Evolutionary conservation across 2,329 filamentous ascomycete species (phyloP).

Genomic region (Trichoderma polysporum): DNA sequence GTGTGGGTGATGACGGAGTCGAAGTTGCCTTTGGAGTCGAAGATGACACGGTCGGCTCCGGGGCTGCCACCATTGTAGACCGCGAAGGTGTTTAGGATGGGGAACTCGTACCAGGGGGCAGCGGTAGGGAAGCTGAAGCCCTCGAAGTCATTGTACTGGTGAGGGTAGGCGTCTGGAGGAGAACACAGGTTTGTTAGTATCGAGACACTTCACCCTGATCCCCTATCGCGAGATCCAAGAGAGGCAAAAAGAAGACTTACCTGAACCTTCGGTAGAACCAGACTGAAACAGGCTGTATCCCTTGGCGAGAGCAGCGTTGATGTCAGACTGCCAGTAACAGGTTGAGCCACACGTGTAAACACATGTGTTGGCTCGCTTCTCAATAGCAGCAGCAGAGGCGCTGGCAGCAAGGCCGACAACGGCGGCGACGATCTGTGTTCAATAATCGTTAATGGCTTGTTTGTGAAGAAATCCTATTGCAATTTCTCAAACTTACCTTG

Average conservation of each 20-base stretch:
- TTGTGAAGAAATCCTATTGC: too few species aligned
- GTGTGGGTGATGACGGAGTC: constrained; percentile 70
- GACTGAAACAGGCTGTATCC: constrained; percentile 7
- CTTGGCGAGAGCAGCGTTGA: constrained; percentile 6
- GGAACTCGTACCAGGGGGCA: constrained; percentile 42
- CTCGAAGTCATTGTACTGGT: constrained; percentile 41
- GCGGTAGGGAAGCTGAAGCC: constrained; percentile 36
- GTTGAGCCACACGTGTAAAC: constrained; percentile 17
- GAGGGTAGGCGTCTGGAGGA: constrained; percentile 34
- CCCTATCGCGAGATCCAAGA: neutral
- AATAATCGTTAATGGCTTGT: neutral
- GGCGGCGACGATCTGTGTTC: constrained; percentile 9
- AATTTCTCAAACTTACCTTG: neutral
- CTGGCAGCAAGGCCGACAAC: constrained; percentile 12
- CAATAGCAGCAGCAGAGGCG: constrained; percentile 13
- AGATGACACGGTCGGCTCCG: constrained; percentile 66
- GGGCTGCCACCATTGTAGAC: constrained; percentile 46
- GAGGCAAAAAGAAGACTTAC: too few species aligned
- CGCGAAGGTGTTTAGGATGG: constrained; percentile 33
- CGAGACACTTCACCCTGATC: neutral
- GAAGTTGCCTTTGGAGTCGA: constrained; percentile 51
- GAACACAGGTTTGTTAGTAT: neutral
- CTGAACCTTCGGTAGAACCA: neutral
- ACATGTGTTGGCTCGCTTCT: constrained; percentile 2
- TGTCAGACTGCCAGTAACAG: constrained; percentile 21